Evolutionary conservation across 2,329 filamentous ascomycete species (phyloP).

Genomic region (Cladorrhinum sp.): DNA sequence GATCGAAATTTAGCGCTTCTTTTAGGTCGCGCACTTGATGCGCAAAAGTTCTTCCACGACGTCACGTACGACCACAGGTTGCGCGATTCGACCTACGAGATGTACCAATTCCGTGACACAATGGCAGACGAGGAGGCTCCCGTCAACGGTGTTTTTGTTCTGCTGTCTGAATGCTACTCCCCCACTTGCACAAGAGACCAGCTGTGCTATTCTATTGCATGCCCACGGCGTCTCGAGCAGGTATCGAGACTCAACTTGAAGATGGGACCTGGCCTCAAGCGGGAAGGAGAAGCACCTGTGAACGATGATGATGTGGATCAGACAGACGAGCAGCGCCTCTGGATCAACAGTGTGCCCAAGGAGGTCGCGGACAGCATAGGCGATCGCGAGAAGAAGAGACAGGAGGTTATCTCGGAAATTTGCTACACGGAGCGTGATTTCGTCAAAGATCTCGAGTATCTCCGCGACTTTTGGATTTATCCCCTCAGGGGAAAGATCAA

Average conservation of each 20-base stretch:
- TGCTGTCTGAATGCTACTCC: conserved; percentile 96
- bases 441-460: conserved; percentile 96
- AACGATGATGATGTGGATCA: conserved; percentile 80
- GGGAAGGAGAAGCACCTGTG: conserved; percentile 53
- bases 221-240: conserved; percentile 87
- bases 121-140: conserved; percentile 77
- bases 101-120: conserved; percentile 95
- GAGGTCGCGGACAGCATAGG: conserved; percentile 87
- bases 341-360: conserved; percentile 98
- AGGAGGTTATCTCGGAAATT: conserved; percentile 96
- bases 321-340: conserved; percentile 93
- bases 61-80: conserved; percentile 96
- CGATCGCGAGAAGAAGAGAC: conserved; percentile 92
- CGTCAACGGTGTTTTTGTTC: conserved; percentile 94
- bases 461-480: conserved; percentile 98
- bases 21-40: conserved; percentile 86
- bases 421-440: conserved; percentile 99
- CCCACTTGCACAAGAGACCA: conserved; percentile 95
- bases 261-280: conserved; percentile 81
- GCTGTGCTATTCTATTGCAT: conserved; percentile 96
- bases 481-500: conserved; percentile 69
- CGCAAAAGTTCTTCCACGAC: conserved; percentile 99
- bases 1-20: conserved; percentile 92
- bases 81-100: conserved; percentile 88
- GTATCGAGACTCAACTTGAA: conserved; percentile 92